These are phyloP conservation scores for Auricularia sp. DNA, from an alignment of 768 basidiomycete species.

Conservation along the genomic window DNA sequence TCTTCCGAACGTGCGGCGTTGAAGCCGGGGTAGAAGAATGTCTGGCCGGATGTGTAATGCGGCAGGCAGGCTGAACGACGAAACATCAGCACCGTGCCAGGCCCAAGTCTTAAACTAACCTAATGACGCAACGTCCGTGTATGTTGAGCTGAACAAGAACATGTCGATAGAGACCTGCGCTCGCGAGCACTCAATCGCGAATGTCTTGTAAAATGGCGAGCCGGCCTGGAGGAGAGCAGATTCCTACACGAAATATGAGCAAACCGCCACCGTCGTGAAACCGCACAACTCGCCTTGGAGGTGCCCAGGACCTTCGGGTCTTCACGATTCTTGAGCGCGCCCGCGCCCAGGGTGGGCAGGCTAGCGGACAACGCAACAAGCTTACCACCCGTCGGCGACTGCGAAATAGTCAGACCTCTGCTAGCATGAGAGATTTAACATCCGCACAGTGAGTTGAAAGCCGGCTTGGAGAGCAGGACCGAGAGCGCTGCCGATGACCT, in stretches of 20 bases:
- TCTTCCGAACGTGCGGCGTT: slow-evolving; percentile 91
- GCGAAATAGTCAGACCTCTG: not conserved
- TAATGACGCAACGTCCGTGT: slow-evolving; percentile 91
- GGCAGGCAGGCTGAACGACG: slow-evolving; percentile 65
- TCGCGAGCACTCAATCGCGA: slow-evolving; percentile 96
- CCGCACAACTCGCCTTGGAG: slow-evolving; percentile 49
- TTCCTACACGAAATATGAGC: slow-evolving; percentile 42
- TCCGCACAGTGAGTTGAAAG: slow-evolving; percentile 79
- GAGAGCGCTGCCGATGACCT: slow-evolving; percentile 83
- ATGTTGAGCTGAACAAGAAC: slow-evolving; percentile 92
- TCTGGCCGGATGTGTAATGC: slow-evolving; percentile 95
- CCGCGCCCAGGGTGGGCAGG: slow-evolving; percentile 79
- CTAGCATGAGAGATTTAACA: slow-evolving; percentile 1
- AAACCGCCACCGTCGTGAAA: not conserved
- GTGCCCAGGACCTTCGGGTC: slow-evolving; percentile 95
- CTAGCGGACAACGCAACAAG: slow-evolving; percentile 79
- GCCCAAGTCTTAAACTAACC: slow-evolving; percentile 33
- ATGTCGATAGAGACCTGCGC: slow-evolving; percentile 97
- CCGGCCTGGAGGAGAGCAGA: slow-evolving; percentile 88
- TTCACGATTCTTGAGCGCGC: slow-evolving; percentile 90
- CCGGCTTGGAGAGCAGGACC: slow-evolving; percentile 93
- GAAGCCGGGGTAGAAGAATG: slow-evolving; percentile 97
- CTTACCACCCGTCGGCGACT: slow-evolving; percentile 92
- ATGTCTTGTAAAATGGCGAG: slow-evolving; percentile 93
- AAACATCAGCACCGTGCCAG: not conserved